Conservation (phyloP, 495 filamentous ascomycete species). For the Lepidopterella palustris region DNA sequence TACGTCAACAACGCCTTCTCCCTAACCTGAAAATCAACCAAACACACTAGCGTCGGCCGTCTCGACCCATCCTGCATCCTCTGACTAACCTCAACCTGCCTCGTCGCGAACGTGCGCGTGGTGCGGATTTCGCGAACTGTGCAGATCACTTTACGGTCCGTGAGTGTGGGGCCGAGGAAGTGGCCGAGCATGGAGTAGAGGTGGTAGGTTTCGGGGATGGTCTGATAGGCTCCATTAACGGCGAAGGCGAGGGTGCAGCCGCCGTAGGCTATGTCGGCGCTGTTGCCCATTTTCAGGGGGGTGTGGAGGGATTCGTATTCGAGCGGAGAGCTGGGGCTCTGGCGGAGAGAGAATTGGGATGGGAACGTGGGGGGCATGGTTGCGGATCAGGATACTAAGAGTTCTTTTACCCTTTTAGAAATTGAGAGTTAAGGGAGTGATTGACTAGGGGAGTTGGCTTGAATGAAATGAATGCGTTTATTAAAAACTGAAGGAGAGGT, state of each 20-base stretch:
- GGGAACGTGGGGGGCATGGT: background rate
- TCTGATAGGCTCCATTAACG: constrained; percentile 9
- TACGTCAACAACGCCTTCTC: constrained; percentile 16
- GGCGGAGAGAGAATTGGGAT: background rate
- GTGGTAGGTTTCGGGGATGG: constrained; percentile 16
- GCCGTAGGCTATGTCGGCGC: constrained; percentile 24
- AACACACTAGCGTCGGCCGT: constrained; percentile 9
- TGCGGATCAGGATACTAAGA: no score
- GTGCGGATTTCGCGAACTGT: constrained; percentile 12
- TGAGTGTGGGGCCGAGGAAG: constrained; percentile 27
- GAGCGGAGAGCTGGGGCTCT: background rate
- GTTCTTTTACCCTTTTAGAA: no score
- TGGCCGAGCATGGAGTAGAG: constrained; percentile 22
- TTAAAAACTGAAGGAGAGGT: no score
- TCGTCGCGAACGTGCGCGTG: constrained; percentile 26
- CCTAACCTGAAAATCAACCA: constrained; percentile 25
- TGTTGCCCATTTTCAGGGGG: constrained; percentile 21
- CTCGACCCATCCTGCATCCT: constrained; percentile 1
- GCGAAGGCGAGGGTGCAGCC: constrained; percentile 23
- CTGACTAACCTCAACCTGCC: constrained; percentile 22
- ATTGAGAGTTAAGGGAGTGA: no score
- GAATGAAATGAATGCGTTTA: no score
- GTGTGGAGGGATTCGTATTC: background rate
- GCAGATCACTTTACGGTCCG: constrained; percentile 11
- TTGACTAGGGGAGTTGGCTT: no score